Base-by-base conservation (phyloP, 495 filamentous ascomycete species). In the Tuber magnatum region DNA sequence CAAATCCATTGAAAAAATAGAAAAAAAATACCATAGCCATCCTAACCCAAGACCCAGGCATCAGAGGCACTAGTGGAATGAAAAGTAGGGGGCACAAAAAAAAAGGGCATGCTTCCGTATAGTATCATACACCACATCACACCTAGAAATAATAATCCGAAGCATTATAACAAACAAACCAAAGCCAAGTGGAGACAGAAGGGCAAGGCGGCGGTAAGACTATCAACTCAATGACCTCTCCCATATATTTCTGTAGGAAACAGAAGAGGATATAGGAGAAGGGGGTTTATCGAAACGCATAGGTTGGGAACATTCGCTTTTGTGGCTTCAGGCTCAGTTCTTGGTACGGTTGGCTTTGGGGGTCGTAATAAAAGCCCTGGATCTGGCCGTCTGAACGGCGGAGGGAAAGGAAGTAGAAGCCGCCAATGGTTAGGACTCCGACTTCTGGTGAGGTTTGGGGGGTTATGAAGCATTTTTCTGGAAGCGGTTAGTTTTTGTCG, bases 371-470 rank as follows among this genome's bases (percentile, higher is more conserved):
- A 71, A 92, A 84, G 0, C 91, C 91, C 77, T 92, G 90, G 48
- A 92, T 86, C 40, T 85, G 84, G 35, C 91, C 91, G 78, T 87
- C 87, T 44, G 85, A 85, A 61, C 91, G 85, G 71, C 86, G 83
- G 73, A 93, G 82, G 70, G 89, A 90, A 38, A 92, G 87, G 81
- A 92, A 93, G 80, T 93, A 93, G 82, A 93, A 93, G 7, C 91
- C 91, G 71, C 87, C 89, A 71, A 93, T 93, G 12, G 91, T 93
- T 32, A 93, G 87, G 56, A 83, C 78, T 28, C 81, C 81, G 41
- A 72, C 76, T 65, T 80, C 89, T 20, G 80, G 74, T 3, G 80
- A 76, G 39, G 77, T 79, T 72, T 79, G 77, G 7, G 88, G 89
- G 3, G 88, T 89, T 74, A 92, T 89, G 83, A 92, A 92, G 80